These are phyloP conservation scores for Capsella bursapastoris DNA, from an alignment of 345 rosid genomes.

Conservation along the genomic window DNA sequence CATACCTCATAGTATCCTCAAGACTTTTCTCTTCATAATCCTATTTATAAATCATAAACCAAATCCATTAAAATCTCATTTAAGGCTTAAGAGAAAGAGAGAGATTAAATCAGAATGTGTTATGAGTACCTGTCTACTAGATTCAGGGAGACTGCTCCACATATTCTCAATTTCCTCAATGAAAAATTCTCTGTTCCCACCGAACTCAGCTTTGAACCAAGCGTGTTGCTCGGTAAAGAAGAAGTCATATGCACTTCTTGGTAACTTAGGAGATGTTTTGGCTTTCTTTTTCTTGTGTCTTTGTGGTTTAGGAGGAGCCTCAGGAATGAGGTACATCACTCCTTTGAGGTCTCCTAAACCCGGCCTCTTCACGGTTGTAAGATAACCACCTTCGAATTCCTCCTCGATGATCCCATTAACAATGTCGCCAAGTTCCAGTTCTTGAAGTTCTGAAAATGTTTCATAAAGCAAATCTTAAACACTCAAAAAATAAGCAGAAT, in stretches of 20 bases:
- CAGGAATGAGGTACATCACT: conserved; percentile 62
- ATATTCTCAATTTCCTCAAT: background rate
- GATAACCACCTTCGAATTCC: conserved; percentile 70
- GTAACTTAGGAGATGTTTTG: conserved; percentile 30
- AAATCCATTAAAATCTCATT: background rate
- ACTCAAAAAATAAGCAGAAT: background rate
- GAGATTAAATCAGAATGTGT: background rate
- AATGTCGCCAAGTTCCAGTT: conserved; percentile 53
- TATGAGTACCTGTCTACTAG: conserved; percentile 19
- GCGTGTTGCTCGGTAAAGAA: background rate
- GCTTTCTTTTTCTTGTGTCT: conserved; percentile 7
- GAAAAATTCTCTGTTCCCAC: background rate
- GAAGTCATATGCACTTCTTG: conserved; percentile 29
- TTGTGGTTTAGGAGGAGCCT: conserved; percentile 37
- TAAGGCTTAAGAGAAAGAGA: background rate
- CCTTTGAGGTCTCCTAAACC: conserved; percentile 68
- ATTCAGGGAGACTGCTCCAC: conserved; percentile 21
- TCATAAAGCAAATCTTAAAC: background rate
- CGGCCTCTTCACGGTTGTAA: conserved; percentile 55
- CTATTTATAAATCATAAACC: background rate
- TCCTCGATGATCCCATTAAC: conserved; percentile 74
- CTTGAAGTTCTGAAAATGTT: conserved; percentile 24
- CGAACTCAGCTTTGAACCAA: background rate
- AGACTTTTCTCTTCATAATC: background rate
- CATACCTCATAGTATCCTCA: conserved; percentile 18